Base-by-base conservation (phyloP, 2,329 filamentous ascomycete species). In the Aspergillus luchuensis region DNA sequence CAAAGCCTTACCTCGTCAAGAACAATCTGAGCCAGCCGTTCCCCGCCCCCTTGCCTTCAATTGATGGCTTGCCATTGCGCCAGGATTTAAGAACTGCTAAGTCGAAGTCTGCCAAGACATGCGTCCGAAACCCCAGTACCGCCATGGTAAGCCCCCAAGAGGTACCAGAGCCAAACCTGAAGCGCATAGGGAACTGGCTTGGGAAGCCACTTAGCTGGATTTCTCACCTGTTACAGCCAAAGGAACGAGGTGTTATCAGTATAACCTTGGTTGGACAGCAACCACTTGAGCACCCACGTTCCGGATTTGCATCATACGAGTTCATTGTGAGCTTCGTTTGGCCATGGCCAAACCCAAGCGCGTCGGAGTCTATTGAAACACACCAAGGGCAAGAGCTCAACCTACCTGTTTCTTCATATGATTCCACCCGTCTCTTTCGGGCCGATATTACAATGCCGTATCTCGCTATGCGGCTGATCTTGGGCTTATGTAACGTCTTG, bases 41-140 rank as follows among this genome's bases (percentile, higher is more conserved):
- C 39, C 65, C 63, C n/a, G 55, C 54, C 11, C 58, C 58, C 8
- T 61, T 62, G 21, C 63, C 65, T 15, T 62, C 62, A 8, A 55
- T 63, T 21, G 58, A 63, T n/a, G 64, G 57, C 3, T 49, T 64
- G 19, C 63, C 61, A 21, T 50, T 67, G 21, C 60, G 56, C 21
- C 57, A 56, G 6, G 30, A 38, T 25, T 17, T n/a, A 6, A 45
- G 4, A 23, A 17, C 23, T 19, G 7, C 5, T 19, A 43, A 17
- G 36, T 15, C 8, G 4, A 19, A 13, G 13, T 3, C n/a, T 47
- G 25, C 25, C 53, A 36, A 19, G 21, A 33, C 23, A 8, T 41
- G 10, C 10, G 17, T 47, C 8, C 53, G 11, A 15, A 28, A 30
- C n/a, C 2, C 10, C 15, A 17, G 41, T 25, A 38, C 21, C n/a